These are phyloP conservation scores for Pyrenophora teres DNA, from an alignment of 2,329 filamentous ascomycete species.

Conservation along the genomic window DNA sequence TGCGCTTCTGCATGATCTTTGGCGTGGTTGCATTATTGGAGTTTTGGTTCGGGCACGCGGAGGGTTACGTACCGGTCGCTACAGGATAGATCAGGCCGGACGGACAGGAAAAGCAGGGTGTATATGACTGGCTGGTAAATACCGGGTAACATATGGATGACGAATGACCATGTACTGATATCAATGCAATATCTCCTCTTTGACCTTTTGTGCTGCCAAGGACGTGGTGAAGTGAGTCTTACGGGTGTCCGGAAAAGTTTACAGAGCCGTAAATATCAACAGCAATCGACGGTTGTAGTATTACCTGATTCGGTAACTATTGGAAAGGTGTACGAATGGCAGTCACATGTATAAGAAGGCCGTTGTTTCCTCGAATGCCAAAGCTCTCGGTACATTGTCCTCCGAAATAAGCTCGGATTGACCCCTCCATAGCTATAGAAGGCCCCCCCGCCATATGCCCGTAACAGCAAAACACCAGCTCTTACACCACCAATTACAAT, in stretches of 20 bases:
- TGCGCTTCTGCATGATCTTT: not conserved
- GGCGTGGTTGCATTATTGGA: not conserved
- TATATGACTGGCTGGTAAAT: not conserved
- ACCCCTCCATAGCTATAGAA: constrained; percentile 3
- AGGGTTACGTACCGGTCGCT: not conserved
- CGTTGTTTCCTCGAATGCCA: not conserved
- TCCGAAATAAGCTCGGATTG: not conserved
- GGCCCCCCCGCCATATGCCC: not conserved
- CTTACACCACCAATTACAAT: not conserved
- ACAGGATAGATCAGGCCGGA: not conserved
- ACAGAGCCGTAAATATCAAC: too few species aligned
- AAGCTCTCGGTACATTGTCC: not conserved
- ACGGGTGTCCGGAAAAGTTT: too few species aligned
- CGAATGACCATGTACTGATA: constrained; percentile 13
- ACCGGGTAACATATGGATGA: not conserved
- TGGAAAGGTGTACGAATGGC: too few species aligned
- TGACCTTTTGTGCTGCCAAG: too few species aligned
- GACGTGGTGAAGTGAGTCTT: too few species aligned
- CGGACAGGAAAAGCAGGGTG: not conserved
- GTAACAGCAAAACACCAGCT: not conserved
- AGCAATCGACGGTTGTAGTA: too few species aligned
- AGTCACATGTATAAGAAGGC: too few species aligned
- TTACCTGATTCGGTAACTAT: too few species aligned
- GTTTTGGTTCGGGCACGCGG: not conserved
- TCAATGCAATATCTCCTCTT: constrained; percentile 19